Conservation (phyloP, 371 early-diverging fungal species). For the Apophysomyces elegans region DNA sequence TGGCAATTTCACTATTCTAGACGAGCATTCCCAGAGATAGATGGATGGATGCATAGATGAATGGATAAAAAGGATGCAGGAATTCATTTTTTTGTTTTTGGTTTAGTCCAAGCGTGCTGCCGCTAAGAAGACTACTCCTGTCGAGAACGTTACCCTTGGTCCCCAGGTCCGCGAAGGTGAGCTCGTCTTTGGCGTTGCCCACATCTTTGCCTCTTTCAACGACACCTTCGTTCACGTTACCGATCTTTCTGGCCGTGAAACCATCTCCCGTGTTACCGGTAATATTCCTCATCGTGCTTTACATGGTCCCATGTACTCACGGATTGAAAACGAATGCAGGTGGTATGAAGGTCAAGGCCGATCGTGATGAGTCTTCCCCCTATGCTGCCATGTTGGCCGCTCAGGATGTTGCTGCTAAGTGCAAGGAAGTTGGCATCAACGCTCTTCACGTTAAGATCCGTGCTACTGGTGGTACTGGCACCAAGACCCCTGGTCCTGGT, state of each 20-base stretch:
- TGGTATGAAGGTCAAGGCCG: constrained; percentile 99
- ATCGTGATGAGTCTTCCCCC: constrained; percentile 99
- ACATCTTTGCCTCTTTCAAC: constrained; percentile 99
- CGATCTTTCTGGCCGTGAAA: constrained; percentile 99
- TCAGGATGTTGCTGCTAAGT: constrained; percentile 99
- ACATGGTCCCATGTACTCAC: constrained; percentile 4
- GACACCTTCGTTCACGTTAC: constrained; percentile 99
- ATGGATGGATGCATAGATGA: constrained; percentile 13
- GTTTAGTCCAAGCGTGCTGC: constrained; percentile 73
- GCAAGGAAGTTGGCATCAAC: constrained; percentile 99
- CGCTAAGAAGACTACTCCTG: constrained; percentile 61
- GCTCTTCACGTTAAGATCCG: constrained; percentile 99
- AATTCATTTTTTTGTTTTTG: constrained; percentile 15
- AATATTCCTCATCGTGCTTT: constrained; percentile 28
- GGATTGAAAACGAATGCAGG: constrained; percentile 51
- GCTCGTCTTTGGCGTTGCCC: constrained; percentile 99
- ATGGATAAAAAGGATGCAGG: constrained; percentile 20
- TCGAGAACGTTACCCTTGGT: constrained; percentile 93
- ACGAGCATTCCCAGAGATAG: background rate
- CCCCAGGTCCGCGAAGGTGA: constrained; percentile 98
- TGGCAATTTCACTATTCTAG: background rate
- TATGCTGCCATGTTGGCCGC: constrained; percentile 99
- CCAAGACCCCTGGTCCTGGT: constrained; percentile 99
- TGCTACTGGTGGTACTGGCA: constrained; percentile 99
- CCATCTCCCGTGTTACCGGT: constrained; percentile 99